Conservation (phyloP, 176 grass and related monocot species). For the Urochloa ruziziensis region DNA sequence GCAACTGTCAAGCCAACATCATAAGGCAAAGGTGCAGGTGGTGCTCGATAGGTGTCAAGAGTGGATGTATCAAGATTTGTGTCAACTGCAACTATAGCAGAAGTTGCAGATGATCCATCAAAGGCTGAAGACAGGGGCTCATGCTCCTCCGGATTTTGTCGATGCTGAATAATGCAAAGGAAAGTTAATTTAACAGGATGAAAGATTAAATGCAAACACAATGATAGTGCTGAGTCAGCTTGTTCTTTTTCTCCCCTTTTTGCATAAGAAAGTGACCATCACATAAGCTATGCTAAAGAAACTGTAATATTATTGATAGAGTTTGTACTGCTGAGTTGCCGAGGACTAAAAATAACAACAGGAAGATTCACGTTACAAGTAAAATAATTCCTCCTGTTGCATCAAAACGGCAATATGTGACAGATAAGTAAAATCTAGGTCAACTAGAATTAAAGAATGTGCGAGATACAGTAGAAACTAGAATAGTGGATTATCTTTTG, state of each 20-base stretch:
- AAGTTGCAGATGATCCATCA: slow-evolving; percentile 27
- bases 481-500: not conserved
- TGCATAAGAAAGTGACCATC: not conserved
- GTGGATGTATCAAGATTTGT: slow-evolving; percentile 63
- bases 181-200: not conserved
- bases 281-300: not conserved
- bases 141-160: slow-evolving; percentile 50
- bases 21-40: slow-evolving; percentile 74
- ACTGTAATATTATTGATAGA: not conserved
- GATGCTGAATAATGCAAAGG: slow-evolving; percentile 42
- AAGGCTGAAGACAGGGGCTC: slow-evolving; percentile 49
- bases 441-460: not conserved
- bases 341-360: not conserved
- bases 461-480: not conserved
- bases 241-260: not conserved
- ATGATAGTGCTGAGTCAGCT: not conserved
- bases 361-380: not conserved
- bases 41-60: slow-evolving; percentile 64
- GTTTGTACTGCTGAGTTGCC: not conserved
- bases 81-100: slow-evolving; percentile 42
- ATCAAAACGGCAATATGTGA: not conserved
- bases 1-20: slow-evolving; percentile 37
- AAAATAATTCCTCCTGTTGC: not conserved
- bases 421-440: not conserved
- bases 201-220: not conserved